These are phyloP conservation scores for Dactylellina leptospora DNA, from an alignment of 2,329 filamentous ascomycete species.

Conservation along the genomic window DNA sequence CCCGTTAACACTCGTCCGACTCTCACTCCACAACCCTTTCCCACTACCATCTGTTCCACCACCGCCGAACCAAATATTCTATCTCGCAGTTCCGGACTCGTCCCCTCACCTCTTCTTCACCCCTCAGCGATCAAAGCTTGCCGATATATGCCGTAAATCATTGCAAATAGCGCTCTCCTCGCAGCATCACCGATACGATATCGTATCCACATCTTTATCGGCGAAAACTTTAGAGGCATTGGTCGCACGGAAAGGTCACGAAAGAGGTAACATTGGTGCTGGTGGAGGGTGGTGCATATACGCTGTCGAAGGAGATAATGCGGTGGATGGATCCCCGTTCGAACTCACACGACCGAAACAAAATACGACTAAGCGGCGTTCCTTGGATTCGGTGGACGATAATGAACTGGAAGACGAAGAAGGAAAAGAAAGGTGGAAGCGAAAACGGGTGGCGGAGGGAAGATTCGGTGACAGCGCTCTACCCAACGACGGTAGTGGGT, in stretches of 20 bases:
- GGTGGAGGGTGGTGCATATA: constrained; percentile 84
- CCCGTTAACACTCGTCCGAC: constrained; percentile 55
- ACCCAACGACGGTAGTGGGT: constrained; percentile 68
- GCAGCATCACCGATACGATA: constrained; percentile 74
- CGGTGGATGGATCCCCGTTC: constrained; percentile 64
- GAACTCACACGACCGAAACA: constrained; percentile 60
- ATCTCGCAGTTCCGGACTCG: constrained; percentile 82
- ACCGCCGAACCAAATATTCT: constrained; percentile 70
- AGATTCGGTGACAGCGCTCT: constrained; percentile 74
- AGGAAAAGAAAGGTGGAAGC: constrained; percentile 63
- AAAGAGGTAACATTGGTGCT: constrained; percentile 73
- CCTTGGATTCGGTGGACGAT: constrained; percentile 60
- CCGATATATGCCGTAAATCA: constrained; percentile 76
- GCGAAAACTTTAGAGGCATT: constrained; percentile 77
- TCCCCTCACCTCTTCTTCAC: constrained; percentile 74
- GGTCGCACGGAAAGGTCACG: constrained; percentile 73
- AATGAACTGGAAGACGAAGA: constrained; percentile 54
- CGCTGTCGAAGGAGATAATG: constrained; percentile 68
- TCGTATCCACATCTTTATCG: constrained; percentile 73
- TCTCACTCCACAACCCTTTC: constrained; percentile 58
- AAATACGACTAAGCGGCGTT: constrained; percentile 59
- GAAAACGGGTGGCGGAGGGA: constrained; percentile 71
- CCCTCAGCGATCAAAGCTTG: constrained; percentile 65
- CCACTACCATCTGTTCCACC: constrained; percentile 60
- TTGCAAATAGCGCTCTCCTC: constrained; percentile 83